phyloP scores from a whole-genome alignment of 1,139 yeast species.

The Sugiyamaella neomexicana region DNA sequence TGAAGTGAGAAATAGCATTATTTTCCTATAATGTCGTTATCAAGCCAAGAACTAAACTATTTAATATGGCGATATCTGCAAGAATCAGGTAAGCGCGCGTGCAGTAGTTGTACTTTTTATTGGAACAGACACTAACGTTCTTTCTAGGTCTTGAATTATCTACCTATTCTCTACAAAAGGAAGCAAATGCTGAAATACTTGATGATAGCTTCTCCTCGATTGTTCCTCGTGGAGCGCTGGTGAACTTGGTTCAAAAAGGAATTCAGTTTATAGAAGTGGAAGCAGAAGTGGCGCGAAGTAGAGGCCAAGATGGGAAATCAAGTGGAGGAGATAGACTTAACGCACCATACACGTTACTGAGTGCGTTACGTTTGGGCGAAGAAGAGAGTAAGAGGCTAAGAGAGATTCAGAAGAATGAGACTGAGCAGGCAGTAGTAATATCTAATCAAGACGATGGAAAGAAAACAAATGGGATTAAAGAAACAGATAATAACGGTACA shows the following conservation, averaged over 20 bases:
- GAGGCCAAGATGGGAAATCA: slow-evolving; percentile 26
- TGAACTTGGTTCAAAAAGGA: slow-evolving; percentile 82
- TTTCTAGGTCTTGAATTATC: slow-evolving; percentile 56
- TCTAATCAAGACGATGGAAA: not conserved
- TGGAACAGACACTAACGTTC: slow-evolving; percentile 3
- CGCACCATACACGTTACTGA: slow-evolving; percentile 22
- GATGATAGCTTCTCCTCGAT: slow-evolving; percentile 53
- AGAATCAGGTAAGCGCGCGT: slow-evolving; percentile 61
- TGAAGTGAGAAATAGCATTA: not conserved
- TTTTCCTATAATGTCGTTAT: slow-evolving; percentile 61
- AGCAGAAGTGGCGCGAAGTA: slow-evolving; percentile 40
- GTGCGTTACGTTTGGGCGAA: slow-evolving; percentile 37
- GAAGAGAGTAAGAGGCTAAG: slow-evolving; percentile 33
- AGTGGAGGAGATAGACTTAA: slow-evolving; percentile 9
- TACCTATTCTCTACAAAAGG: slow-evolving; percentile 80
- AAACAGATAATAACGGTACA: not conserved
- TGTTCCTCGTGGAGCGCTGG: slow-evolving; percentile 73
- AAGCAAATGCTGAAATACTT: slow-evolving; percentile 59
- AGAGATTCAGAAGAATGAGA: not conserved
- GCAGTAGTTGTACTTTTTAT: slow-evolving; percentile 1
- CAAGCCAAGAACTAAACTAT: slow-evolving; percentile 84
- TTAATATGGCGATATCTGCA: slow-evolving; percentile 91
- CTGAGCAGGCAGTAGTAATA: not conserved
- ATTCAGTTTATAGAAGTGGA: slow-evolving; percentile 66
- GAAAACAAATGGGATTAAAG: not conserved